A percentile compares a stretch with the other conserved stretches of the same genome.
Evolutionary conservation across 164 flowering plant species (phyloP).

Genomic region (Vitis vinifera): ASM3070453v1 NC_081811.1:27569001-27569500

Average conservation of each 20-base stretch:
- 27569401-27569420: slow-evolving; percentile 25
- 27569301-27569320: slow-evolving; percentile 18
- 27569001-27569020: not conserved
- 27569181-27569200: not conserved
- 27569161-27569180: not conserved
- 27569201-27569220: not conserved
- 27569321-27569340: slow-evolving; percentile 35
- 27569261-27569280: slow-evolving; percentile 24
- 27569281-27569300: slow-evolving; percentile 21
- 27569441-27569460: slow-evolving; percentile 30
- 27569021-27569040: not conserved
- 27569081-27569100: not conserved
- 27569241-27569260: slow-evolving; percentile 26
- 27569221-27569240: slow-evolving; percentile 35
- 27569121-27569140: not conserved
- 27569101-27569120: not conserved
- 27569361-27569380: slow-evolving; percentile 15
- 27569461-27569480: slow-evolving; percentile 56
- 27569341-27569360: slow-evolving; percentile 29
- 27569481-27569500: slow-evolving; percentile 51
- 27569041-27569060: not conserved
- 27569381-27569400: slow-evolving; percentile 31
- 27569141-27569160: not conserved
- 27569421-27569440: slow-evolving; percentile 34
- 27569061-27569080: not conserved